These are phyloP conservation scores for Trichoderma erinaceum DNA, from an alignment of 495 filamentous ascomycete genomes.

Conservation along the genomic window DNA sequence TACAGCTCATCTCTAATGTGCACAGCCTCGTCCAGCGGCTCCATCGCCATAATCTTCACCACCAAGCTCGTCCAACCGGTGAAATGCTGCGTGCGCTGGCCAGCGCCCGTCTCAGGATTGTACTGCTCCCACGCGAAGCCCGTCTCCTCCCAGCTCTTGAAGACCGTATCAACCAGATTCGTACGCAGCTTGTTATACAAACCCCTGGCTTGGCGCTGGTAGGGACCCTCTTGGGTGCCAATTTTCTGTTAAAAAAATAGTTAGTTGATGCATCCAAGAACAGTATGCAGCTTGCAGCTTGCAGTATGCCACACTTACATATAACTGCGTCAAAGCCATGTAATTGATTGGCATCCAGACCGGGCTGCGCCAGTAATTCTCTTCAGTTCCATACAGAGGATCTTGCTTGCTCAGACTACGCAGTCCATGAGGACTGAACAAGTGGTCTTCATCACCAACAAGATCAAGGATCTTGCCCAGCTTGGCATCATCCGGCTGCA, in stretches of 20 bases:
- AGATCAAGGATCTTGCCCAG: constrained; percentile 70
- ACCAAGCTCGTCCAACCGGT: constrained; percentile 97
- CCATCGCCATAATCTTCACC: constrained; percentile 95
- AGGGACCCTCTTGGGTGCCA: constrained; percentile 54
- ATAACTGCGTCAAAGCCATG: constrained; percentile 71
- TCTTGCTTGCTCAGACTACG: constrained; percentile 82
- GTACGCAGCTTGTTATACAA: constrained; percentile 71
- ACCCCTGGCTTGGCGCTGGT: constrained; percentile 60
- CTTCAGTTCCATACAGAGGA: constrained; percentile 75
- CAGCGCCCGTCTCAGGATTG: constrained; percentile 83
- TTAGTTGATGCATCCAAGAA: constrained; percentile 18
- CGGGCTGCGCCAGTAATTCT: constrained; percentile 97
- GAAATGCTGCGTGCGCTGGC: constrained; percentile 95
- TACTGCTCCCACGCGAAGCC: constrained; percentile 99
- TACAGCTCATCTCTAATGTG: constrained; percentile 33
- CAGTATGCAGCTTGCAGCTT: background rate
- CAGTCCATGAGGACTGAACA: constrained; percentile 82
- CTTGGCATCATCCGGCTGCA: constrained; percentile 63
- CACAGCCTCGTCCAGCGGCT: constrained; percentile 26
- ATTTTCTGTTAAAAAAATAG: constrained; percentile 39
- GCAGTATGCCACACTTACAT: constrained; percentile 50
- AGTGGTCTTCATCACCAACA: constrained; percentile 71
- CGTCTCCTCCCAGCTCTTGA: constrained; percentile 77
- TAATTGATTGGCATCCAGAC: constrained; percentile 99
- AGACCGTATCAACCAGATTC: constrained; percentile 87